Evolutionary conservation across 352 stramenopile species (phyloP).

Genomic region (Achlya hypogyna): DNA sequence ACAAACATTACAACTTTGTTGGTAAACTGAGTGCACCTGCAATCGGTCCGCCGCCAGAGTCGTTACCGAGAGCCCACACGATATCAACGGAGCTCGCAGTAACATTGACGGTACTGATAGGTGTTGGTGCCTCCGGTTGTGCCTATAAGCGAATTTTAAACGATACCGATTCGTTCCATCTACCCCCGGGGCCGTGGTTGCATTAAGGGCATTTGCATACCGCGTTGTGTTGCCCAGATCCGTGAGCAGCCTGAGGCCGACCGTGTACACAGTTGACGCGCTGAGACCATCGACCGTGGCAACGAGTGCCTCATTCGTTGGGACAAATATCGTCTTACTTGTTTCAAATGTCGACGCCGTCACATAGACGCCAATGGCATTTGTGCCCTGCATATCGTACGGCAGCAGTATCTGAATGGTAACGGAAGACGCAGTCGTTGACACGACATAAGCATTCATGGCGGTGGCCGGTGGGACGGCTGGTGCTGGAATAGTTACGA

Average conservation of each 20-base stretch:
- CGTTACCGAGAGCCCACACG: background rate
- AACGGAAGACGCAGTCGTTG: background rate
- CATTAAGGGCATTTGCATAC: background rate
- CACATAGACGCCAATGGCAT: background rate
- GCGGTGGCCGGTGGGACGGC: background rate
- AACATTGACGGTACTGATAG: background rate
- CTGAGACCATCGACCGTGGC: background rate
- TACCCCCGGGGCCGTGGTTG: background rate
- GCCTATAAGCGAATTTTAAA: background rate
- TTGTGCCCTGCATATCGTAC: slow-evolving; percentile 3
- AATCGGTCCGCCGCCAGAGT: background rate
- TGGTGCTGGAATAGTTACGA: background rate
- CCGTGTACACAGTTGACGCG: background rate
- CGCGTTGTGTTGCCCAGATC: background rate
- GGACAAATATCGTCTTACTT: background rate
- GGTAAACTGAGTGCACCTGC: background rate
- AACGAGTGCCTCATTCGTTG: background rate
- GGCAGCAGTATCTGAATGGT: slow-evolving; percentile 1
- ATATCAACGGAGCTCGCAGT: background rate
- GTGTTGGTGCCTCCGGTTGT: background rate
- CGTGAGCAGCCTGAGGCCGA: background rate
- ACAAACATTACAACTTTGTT: background rate
- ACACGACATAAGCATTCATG: background rate
- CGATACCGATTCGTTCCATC: background rate
- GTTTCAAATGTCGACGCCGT: background rate